Evolutionary conservation across 495 filamentous ascomycete species (phyloP), one percentile per base, ranked within the genome.

Genomic region (Sordaria brevicollis): DNA sequence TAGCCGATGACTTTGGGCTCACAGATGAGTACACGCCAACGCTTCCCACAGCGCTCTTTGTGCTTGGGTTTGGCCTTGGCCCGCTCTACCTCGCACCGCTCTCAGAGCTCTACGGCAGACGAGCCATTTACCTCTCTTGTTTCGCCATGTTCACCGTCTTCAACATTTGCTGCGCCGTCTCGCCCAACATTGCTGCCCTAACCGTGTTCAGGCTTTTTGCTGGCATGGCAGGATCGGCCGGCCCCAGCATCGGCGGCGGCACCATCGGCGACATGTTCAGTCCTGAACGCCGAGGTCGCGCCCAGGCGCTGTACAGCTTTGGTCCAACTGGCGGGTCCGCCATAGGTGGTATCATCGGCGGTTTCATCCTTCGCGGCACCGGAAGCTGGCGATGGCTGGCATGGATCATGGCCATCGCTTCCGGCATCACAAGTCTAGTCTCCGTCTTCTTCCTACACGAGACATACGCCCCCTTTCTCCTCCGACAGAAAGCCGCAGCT

Each of bases 31-130:
- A 41, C 38, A 41, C 38, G 6, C 54, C 43, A 3, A 54, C 38
- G 1, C 38, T 41, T 41, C 38, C 38, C 38, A 41, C 38, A 2
- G 38, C 38, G 38, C 38, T 83, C 13, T 84, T 82, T 69, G 66
- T 84, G 21, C 71, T 84, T 0, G 82, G 82, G 17, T 83, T 82
- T 65, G 78, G 76, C 7, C 76, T 83, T 15, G 82, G 82, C 1
- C 82, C 82, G 6, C 67, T 84, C 2, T 84, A 92, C 57, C 78
- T 92, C 1, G 89, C 89, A 0, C 92, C 92, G 0, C 78, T 94
- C 7, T 89, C 86, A 11, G 91, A 95, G 76, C 88, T 93, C 17
- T 93, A 91, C 70, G 92, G 92, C 0, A 84, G 92, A 3, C 79
- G 85, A 0, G 81, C 83, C 6, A 84, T 93, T 11, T 79, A 93